Base-by-base conservation (phyloP, 2,329 filamentous ascomycete species). In the Aspergillus luchuensis region DNA sequence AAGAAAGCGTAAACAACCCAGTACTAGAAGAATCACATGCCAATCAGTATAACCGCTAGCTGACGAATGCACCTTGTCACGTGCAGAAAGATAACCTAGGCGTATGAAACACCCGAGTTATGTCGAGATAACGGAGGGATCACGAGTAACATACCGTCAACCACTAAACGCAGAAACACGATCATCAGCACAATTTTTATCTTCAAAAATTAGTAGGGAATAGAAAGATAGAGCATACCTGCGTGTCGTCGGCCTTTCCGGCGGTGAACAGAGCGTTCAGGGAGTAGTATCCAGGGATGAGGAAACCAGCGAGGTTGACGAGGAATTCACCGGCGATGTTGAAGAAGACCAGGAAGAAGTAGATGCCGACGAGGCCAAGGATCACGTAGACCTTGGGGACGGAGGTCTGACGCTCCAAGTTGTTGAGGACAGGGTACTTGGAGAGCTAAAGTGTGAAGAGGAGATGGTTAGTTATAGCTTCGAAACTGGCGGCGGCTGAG, bases 321-420 rank as follows among this genome's bases (percentile, higher is more conserved):
- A 89, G 82, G 77, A 89, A 88, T 71, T 86, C 84, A 76, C 87
- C 87, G 63, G 84, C 87, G 67, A 89, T 88, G 81, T 89, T 89
- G 81, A 89, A 89, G 80, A 89, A 89, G 77, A 89, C 82, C 58
- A 89, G 80, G 83, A 89, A 88, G 80, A 88, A 87, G 82, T 89
- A 89, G 63, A 89, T 80, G 60, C 84, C 86, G 65, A 80, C 84
- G 58, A 89, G 79, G 68, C 86, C 87, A 51, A 89, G 85, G 75
- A 89, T 78, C 64, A 82, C 84, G 73, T 89, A 89, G 77, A 87
- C 86, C 80, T 89, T 89, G 68, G 87, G 87, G 58, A 89, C 84
- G 60, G 82, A 87, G 70, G 86, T 88, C 78, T 89, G 86, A 76
- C 85, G 83, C 81, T 89, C 87, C 68, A 89, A 83, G 77, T 89